Conservation (phyloP, 129 eudicot genomes). For the Pittosporum tobira region DNA sequence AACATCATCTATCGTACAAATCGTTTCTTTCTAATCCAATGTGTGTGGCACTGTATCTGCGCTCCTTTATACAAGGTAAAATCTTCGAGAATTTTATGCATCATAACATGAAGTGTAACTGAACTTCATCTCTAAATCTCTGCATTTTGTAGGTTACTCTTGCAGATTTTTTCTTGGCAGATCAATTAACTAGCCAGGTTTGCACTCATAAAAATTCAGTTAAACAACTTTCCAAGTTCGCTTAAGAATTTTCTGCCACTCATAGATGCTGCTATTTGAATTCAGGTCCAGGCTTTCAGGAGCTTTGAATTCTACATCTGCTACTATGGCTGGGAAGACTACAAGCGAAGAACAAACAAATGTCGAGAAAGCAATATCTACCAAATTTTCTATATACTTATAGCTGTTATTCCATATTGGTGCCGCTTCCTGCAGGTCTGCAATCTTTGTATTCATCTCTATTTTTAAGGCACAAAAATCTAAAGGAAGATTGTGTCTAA, state of each 20-base stretch:
- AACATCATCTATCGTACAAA: slow-evolving; percentile 55
- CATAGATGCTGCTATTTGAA: too few relatives aligned
- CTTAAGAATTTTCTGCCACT: too few relatives aligned
- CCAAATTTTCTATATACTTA: slow-evolving; percentile 21
- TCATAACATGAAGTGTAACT: background rate
- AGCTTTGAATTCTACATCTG: slow-evolving; percentile 51
- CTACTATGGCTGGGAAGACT: slow-evolving; percentile 62
- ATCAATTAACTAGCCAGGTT: slow-evolving; percentile 83
- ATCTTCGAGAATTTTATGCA: background rate
- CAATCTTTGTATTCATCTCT: too few relatives aligned
- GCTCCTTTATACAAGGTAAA: slow-evolving; percentile 62
- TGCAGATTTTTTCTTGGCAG: slow-evolving; percentile 67
- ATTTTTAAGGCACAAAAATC: too few relatives aligned
- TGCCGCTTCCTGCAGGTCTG: slow-evolving; percentile 52
- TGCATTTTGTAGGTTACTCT: slow-evolving; percentile 34
- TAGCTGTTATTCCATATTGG: slow-evolving; percentile 59
- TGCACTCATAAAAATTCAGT: too few relatives aligned
- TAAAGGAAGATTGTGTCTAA: too few relatives aligned
- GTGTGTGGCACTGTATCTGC: slow-evolving; percentile 54
- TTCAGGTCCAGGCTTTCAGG: slow-evolving; percentile 57
- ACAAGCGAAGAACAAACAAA: slow-evolving; percentile 30
- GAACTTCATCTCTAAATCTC: background rate
- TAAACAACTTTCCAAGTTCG: too few relatives aligned
- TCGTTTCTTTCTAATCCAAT: slow-evolving; percentile 47
- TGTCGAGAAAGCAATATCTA: slow-evolving; percentile 22